phyloP scores from a whole-genome alignment of 2,329 filamentous ascomycete genomes.

The Penicillium sp. region DNA sequence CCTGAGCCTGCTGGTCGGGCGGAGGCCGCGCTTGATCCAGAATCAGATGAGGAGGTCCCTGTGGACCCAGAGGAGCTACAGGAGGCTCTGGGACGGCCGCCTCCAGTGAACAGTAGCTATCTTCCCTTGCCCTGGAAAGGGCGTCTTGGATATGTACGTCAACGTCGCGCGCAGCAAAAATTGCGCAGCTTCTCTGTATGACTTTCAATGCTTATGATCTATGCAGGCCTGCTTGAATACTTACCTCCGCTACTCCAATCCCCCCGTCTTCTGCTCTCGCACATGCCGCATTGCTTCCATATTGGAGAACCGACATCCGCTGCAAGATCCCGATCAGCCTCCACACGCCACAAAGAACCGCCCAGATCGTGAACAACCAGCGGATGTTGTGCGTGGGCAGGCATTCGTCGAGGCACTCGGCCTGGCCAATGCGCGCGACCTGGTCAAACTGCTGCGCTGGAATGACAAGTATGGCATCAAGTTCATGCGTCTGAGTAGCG shows the following conservation, averaged over 20 bases:
- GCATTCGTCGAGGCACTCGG: constrained; percentile 76
- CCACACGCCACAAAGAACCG: constrained; percentile 84
- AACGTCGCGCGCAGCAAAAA: no score
- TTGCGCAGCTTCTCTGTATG: no score
- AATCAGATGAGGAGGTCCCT: constrained; percentile 55
- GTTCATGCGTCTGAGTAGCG: constrained; percentile 88
- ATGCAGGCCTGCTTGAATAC: constrained; percentile 85
- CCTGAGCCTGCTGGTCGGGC: constrained; percentile 18
- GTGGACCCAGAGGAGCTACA: constrained; percentile 60
- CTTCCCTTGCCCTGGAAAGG: constrained; percentile 90
- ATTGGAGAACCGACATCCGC: constrained; percentile 80
- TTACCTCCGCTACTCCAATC: constrained; percentile 78
- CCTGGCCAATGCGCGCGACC: constrained; percentile 78
- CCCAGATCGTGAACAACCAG: constrained; percentile 71
- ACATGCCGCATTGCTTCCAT: constrained; percentile 92
- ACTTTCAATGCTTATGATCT: constrained; percentile 1
- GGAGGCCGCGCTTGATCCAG: constrained; percentile 49
- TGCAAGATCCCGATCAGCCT: constrained; percentile 72
- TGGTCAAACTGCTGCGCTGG: constrained; percentile 85
- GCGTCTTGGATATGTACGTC: constrained; percentile 78
- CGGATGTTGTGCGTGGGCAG: constrained; percentile 67
- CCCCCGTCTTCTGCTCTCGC: constrained; percentile 84
- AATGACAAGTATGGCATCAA: constrained; percentile 90
- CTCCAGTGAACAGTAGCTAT: constrained; percentile 78
- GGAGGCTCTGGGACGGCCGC: constrained; percentile 63